phyloP scores from a whole-genome alignment of 2,329 filamentous ascomycete species.

The Pestalotiopsis sp. region DNA sequence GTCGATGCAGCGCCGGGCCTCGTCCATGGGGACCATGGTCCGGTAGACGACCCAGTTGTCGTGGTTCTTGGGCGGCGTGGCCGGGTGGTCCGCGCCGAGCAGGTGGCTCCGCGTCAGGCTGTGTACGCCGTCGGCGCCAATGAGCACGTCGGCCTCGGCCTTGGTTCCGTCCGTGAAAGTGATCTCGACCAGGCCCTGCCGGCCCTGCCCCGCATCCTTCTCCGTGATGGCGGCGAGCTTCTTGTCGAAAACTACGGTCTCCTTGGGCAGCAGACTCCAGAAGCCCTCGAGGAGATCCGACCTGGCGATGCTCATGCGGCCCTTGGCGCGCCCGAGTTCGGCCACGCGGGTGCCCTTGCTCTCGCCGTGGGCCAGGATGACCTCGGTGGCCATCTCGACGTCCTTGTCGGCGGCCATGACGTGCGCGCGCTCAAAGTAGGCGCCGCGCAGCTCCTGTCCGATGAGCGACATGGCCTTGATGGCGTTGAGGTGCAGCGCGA shows the following conservation, averaged over 20 bases:
- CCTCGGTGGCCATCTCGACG: constrained; percentile 34
- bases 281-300: constrained; percentile 30
- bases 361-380: constrained; percentile 33
- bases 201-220: neutral
- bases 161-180: constrained; percentile 29
- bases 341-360: constrained; percentile 27
- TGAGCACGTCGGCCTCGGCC: constrained; percentile 31
- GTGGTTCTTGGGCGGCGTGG: constrained; percentile 33
- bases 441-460: constrained; percentile 33
- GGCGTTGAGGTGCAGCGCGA: constrained; percentile 42
- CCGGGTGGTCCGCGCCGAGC: constrained; percentile 32
- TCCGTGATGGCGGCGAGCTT: constrained; percentile 24
- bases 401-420: constrained; percentile 32
- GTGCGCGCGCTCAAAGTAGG: constrained; percentile 34
- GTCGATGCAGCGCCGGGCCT: constrained; percentile 29
- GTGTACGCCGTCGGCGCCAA: constrained; percentile 40
- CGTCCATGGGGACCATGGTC: constrained; percentile 29
- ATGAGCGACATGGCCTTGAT: constrained; percentile 38
- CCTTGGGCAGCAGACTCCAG: constrained; percentile 26
- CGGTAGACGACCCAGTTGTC: constrained; percentile 35
- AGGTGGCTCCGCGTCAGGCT: constrained; percentile 32
- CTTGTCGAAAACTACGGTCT: constrained; percentile 24
- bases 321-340: constrained; percentile 35
- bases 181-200: constrained; percentile 19
- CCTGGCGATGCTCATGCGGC: constrained; percentile 35